Evolutionary conservation across 2,329 filamentous ascomycete genomes (phyloP).

Genomic region (Beauveria caledonica): DNA sequence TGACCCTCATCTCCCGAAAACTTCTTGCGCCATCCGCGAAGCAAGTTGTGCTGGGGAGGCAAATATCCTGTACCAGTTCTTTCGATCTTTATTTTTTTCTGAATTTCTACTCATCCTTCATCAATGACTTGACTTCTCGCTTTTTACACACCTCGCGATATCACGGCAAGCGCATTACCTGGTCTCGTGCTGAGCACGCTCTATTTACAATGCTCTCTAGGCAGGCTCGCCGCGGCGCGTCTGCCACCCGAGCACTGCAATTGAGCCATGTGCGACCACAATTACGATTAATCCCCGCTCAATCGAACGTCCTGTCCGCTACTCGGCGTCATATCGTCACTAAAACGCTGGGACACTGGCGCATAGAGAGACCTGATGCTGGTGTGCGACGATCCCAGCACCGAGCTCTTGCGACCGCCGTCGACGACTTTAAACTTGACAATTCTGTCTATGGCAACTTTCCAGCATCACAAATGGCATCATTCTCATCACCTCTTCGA

Average conservation of each 20-base stretch:
- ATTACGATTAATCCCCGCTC: neutral
- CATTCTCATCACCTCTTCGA: slow-evolving; percentile 19
- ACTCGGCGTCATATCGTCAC: slow-evolving; percentile 21
- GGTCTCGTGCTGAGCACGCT: neutral
- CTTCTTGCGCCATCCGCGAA: slow-evolving; percentile 4
- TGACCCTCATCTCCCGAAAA: neutral
- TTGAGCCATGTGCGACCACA: slow-evolving; percentile 15
- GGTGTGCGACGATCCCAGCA: slow-evolving; percentile 16
- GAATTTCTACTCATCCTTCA: neutral
- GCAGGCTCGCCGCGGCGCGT: slow-evolving; percentile 24
- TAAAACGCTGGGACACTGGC: slow-evolving; percentile 22
- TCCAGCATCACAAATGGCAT: slow-evolving; percentile 18
- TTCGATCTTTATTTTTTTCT: neutral
- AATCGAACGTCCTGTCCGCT: slow-evolving; percentile 13
- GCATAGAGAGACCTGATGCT: slow-evolving; percentile 15
- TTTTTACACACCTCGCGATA: neutral
- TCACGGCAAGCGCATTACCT: neutral
- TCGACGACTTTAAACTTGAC: slow-evolving; percentile 29
- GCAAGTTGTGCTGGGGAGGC: slow-evolving; percentile 4
- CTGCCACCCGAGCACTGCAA: slow-evolving; percentile 17
- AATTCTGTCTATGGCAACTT: slow-evolving; percentile 21
- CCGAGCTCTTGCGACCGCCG: slow-evolving; percentile 32
- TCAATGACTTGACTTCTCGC: neutral
- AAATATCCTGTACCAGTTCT: neutral
- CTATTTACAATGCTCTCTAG: slow-evolving; percentile 27